Percentiles rank a stretch among this genome's conserved stretches.
phyloP scores from a whole-genome alignment of 2,329 filamentous ascomycete genomes.

The Sphaerostilbella broomeana region DNA sequence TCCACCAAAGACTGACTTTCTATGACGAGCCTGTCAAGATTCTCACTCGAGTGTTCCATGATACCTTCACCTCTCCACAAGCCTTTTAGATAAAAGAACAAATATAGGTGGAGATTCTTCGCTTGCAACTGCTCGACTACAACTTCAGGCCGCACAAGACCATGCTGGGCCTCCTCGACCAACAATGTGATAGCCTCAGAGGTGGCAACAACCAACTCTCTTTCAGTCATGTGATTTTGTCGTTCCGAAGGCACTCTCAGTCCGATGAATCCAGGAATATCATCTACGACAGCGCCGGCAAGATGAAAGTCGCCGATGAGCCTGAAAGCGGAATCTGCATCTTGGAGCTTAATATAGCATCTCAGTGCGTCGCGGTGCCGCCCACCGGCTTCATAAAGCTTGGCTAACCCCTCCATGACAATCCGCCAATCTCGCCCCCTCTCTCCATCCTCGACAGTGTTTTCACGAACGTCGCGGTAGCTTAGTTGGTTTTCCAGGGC shows the following conservation, averaged over 20 bases:
- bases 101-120: conserved; percentile 63
- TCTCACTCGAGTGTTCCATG: conserved; percentile 45
- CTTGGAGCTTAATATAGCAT: conserved; percentile 84
- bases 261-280: conserved; percentile 82
- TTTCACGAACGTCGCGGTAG: conserved; percentile 66
- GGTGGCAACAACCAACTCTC: conserved; percentile 72
- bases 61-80: conserved; percentile 75
- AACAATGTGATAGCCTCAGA: conserved; percentile 79
- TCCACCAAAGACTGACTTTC: conserved; percentile 68
- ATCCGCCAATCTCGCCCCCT: conserved; percentile 79
- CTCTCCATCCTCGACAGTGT: conserved; percentile 67
- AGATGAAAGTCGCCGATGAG: conserved; percentile 84
- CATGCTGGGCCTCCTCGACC: conserved; percentile 85
- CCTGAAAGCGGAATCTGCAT: conserved; percentile 81
- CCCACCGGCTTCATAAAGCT: conserved; percentile 74
- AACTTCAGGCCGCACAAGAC: conserved; percentile 68
- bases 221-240: conserved; percentile 54
- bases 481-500: conserved; percentile 78
- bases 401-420: conserved; percentile 79
- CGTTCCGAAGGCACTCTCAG: conserved; percentile 73
- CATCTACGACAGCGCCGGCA: conserved; percentile 81
- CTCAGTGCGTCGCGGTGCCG: conserved; percentile 77
- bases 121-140: conserved; percentile 73
- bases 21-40: conserved; percentile 48
- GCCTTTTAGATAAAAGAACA: conserved; percentile 85